Conservation (phyloP, 2,329 filamentous ascomycete species). For the Aspergillus vadensis region DNA sequence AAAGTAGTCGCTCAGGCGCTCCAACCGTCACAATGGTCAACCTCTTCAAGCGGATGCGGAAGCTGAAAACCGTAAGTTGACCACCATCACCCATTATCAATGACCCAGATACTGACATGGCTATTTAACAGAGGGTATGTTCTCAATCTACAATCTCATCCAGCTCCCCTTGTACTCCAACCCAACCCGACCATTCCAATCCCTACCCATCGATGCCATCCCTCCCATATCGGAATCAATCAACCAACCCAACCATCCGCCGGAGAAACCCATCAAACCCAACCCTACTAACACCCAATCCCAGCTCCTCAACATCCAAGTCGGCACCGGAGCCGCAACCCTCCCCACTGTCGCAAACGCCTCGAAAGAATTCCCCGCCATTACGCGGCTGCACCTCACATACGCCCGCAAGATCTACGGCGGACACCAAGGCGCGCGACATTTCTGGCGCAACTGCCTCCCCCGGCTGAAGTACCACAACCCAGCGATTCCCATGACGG, state of each 20-base stretch:
- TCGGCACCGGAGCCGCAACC: slow-evolving; percentile 80
- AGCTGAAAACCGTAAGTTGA: slow-evolving; percentile 65
- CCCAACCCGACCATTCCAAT: neutral
- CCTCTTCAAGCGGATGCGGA: slow-evolving; percentile 67
- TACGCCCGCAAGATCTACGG: slow-evolving; percentile 48
- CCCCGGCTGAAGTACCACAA: slow-evolving; percentile 94
- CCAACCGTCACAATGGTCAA: slow-evolving; percentile 46
- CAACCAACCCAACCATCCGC: neutral
- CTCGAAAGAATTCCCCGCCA: slow-evolving; percentile 38
- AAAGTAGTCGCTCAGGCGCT: neutral
- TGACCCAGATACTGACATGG: neutral
- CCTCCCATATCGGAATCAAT: neutral
- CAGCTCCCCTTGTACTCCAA: neutral
- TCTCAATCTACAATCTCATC: neutral
- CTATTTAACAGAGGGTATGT: slow-evolving; percentile 33
- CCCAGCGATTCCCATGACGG: slow-evolving; percentile 77
- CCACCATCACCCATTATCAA: neutral
- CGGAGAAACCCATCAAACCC: neutral
- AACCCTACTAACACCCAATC: neutral
- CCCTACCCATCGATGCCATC: neutral
- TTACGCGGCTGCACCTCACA: slow-evolving; percentile 48
- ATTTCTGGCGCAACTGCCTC: slow-evolving; percentile 84
- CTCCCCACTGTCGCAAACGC: slow-evolving; percentile 57
- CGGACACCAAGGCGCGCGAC: slow-evolving; percentile 58
- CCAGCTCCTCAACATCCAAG: slow-evolving; percentile 72